Base-by-base conservation (phyloP, 352 stramenopile species). In the Pythium rhizo-oryzae region DNA sequence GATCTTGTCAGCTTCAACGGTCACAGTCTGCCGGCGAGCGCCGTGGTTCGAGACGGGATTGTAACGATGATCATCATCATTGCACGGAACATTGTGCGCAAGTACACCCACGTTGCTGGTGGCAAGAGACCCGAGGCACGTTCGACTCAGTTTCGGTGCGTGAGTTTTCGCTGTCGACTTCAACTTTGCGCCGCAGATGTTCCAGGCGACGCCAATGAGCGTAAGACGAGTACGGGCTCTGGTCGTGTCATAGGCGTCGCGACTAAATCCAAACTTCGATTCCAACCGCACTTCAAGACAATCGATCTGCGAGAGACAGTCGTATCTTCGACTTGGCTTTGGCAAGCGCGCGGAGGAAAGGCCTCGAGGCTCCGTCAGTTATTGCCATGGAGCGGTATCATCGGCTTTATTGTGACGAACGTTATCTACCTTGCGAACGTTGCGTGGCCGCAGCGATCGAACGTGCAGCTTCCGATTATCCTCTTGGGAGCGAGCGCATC, bases 121-220 rank as follows among this genome's bases (percentile, higher is more conserved):
- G 33, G 44, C 3, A 11, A 24, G 0, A 33, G 24, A 19, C 8
- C 35, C 0, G 30, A 9, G 0, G 50, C 25, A 1, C 3, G 5
- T 50, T 70, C 15, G 21, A 70, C 19, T 1, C 8, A 16, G 4
- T 57, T 57, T 16, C 51, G 44, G 25, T 75, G 69, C 18, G 64
- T 66, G 3, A 69, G 52, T 47, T 69, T 71, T 35, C 63, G 69
- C 0, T 69, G 58, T 47, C 58, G 55, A 9, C 59, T 75, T 19
- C 33, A 50, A 8, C 51, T 72, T 11, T 12, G 23, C 18, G 15
- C 37, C 2, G 25, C n/a, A 8, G n/a, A n/a, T n/a, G n/a, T n/a
- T n/a, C n/a, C n/a, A n/a, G n/a, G n/a, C n/a, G 23, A 15, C 35
- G 4, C 19, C 8, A 59, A 15, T 46, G 39, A 8, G 3, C 19